Conservation (phyloP, 2,329 filamentous ascomycete species). For the Aureobasidium musti region DNA sequence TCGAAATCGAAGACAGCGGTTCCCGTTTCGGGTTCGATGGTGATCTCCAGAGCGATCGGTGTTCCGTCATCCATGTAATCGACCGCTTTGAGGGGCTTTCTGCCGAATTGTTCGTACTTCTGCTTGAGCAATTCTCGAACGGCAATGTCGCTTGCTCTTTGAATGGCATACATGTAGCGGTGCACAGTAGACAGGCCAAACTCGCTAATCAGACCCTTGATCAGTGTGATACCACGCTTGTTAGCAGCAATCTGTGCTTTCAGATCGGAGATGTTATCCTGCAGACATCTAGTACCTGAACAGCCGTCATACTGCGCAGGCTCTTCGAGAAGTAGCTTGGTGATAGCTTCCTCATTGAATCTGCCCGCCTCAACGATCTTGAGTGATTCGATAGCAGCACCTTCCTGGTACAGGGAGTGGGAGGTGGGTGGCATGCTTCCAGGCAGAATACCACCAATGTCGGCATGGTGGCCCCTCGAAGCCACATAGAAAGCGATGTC, state of each 20-base stretch:
- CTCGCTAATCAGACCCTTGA: slow-evolving; percentile 35
- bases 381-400: slow-evolving; percentile 48
- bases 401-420: slow-evolving; percentile 52
- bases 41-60: slow-evolving; percentile 25
- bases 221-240: slow-evolving; percentile 41
- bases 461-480: slow-evolving; percentile 38
- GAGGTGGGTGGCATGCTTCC: slow-evolving; percentile 49
- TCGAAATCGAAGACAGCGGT: slow-evolving; percentile 28
- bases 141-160: slow-evolving; percentile 17
- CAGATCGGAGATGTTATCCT: slow-evolving; percentile 44
- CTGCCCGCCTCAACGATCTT: slow-evolving; percentile 25
- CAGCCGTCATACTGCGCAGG: slow-evolving; percentile 40
- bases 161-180: slow-evolving; percentile 28
- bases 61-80: slow-evolving; percentile 31
- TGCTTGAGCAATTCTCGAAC: slow-evolving; percentile 28
- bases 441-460: slow-evolving; percentile 40
- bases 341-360: slow-evolving; percentile 28
- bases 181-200: slow-evolving; percentile 23
- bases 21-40: slow-evolving; percentile 15
- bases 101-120: slow-evolving; percentile 9
- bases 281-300: slow-evolving; percentile 39
- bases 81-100: slow-evolving; percentile 22
- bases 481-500: slow-evolving; percentile 38
- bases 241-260: slow-evolving; percentile 44
- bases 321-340: slow-evolving; percentile 35